Evolutionary conservation across 2,329 filamentous ascomycete species (phyloP).

Genomic region (Claviceps sp.): DNA sequence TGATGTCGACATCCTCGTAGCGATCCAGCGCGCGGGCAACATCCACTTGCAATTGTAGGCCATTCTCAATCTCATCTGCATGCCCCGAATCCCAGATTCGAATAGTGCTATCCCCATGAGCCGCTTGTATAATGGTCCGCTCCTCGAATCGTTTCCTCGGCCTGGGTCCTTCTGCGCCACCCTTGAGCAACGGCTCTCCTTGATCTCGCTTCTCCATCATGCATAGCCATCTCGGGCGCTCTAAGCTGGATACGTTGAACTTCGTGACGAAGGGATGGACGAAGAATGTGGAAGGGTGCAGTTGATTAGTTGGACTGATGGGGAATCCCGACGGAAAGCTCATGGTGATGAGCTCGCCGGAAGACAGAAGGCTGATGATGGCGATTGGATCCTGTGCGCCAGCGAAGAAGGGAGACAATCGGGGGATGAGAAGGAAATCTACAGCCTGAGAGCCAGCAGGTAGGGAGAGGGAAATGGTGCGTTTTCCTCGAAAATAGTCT

Average conservation of each 20-base stretch:
- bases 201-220: conserved; percentile 74
- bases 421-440: conserved; percentile 74
- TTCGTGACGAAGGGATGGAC: conserved; percentile 80
- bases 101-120: conserved; percentile 85
- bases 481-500: conserved; percentile 68
- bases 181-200: conserved; percentile 65
- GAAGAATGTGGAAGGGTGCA: conserved; percentile 76
- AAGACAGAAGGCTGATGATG: conserved; percentile 63
- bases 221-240: conserved; percentile 73
- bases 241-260: conserved; percentile 57
- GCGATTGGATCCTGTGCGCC: conserved; percentile 87
- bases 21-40: conserved; percentile 69
- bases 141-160: conserved; percentile 66
- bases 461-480: conserved; percentile 56
- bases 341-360: conserved; percentile 78
- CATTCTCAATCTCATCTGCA: conserved; percentile 86
- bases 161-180: conserved; percentile 60
- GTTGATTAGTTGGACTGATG: conserved; percentile 82
- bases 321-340: conserved; percentile 87
- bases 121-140: conserved; percentile 72
- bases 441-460: conserved; percentile 65
- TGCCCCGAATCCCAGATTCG: conserved; percentile 87
- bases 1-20: conserved; percentile 64
- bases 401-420: conserved; percentile 69
- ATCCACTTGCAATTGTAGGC: conserved; percentile 69